Conservation (phyloP, 129 eudicot species). For the Chrysanthemum makinoi region DNA sequence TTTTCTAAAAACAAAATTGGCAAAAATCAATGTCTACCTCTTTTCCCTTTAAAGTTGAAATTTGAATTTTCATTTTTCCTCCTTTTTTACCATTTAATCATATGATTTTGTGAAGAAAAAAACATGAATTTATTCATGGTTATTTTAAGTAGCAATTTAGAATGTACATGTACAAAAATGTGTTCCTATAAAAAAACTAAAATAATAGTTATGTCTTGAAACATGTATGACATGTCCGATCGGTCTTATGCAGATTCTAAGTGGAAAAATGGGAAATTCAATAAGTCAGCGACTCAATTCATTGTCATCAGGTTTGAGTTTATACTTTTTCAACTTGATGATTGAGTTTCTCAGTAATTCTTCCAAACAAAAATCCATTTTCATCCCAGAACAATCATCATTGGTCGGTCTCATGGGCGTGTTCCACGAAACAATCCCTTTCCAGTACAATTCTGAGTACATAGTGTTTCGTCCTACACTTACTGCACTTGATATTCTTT, state of each 20-base stretch:
- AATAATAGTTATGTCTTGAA: background rate
- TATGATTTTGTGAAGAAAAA: no score
- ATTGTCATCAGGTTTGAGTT: conserved; percentile 9
- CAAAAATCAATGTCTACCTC: no score
- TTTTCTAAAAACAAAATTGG: no score
- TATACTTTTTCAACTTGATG: conserved; percentile 15
- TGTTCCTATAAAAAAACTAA: no score
- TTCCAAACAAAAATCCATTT: conserved; percentile 14
- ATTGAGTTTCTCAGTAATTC: background rate
- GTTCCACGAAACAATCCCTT: conserved; percentile 11
- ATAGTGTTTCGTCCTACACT: conserved; percentile 24
- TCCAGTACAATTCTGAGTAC: conserved; percentile 13
- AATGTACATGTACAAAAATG: no score
- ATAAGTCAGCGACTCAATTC: conserved; percentile 16
- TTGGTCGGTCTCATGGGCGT: conserved; percentile 10
- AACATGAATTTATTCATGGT: no score
- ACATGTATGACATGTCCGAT: no score
- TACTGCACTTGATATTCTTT: conserved; percentile 20
- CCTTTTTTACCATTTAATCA: no score
- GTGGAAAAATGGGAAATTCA: conserved; percentile 24
- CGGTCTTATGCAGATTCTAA: background rate
- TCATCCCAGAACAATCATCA: conserved; percentile 11
- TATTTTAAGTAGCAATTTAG: no score
- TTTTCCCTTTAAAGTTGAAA: no score
- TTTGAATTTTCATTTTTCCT: no score